A percentile compares a stretch with the other conserved stretches of the same genome.
phyloP scores from a whole-genome alignment of 75 land plant genomes.

The Azolla pinnata region DNA sequence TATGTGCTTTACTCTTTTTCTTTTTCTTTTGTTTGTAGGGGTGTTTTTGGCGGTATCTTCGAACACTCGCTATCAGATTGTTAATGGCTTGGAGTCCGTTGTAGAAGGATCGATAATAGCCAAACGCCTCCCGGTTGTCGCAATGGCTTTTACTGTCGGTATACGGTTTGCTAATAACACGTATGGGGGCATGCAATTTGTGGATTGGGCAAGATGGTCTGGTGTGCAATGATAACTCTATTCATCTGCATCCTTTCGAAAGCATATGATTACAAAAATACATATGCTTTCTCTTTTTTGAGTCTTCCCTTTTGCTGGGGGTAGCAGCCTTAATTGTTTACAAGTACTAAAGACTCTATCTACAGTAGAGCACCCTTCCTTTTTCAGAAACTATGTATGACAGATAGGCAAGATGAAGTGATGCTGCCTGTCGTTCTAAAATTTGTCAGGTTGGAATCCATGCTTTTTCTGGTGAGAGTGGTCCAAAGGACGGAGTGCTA shows the following conservation, averaged over 20 bases:
- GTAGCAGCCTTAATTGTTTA: too few relatives aligned
- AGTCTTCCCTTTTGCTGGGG: neutral
- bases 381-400: too few relatives aligned
- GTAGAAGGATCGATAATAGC: constrained; percentile 73
- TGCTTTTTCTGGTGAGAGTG: too few relatives aligned
- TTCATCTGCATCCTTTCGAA: too few relatives aligned
- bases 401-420: too few relatives aligned
- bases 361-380: too few relatives aligned
- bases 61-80: constrained; percentile 80
- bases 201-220: constrained; percentile 85
- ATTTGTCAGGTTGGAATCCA: too few relatives aligned
- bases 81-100: constrained; percentile 74
- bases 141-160: constrained; percentile 90
- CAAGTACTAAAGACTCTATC: too few relatives aligned
- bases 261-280: neutral
- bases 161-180: constrained; percentile 83
- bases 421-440: too few relatives aligned
- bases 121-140: constrained; percentile 54
- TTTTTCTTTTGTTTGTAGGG: constrained; percentile 30
- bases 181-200: constrained; percentile 94
- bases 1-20: too few relatives aligned
- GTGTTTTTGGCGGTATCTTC: constrained; percentile 86
- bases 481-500: too few relatives aligned
- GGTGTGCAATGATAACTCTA: constrained; percentile 61
- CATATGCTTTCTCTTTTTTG: neutral